A percentile compares a stretch with the other conserved stretches of the same genome.
Evolutionary conservation across 768 basidiomycete genomes (phyloP).

Genomic region (Gloeophyllum trabeum): DNA sequence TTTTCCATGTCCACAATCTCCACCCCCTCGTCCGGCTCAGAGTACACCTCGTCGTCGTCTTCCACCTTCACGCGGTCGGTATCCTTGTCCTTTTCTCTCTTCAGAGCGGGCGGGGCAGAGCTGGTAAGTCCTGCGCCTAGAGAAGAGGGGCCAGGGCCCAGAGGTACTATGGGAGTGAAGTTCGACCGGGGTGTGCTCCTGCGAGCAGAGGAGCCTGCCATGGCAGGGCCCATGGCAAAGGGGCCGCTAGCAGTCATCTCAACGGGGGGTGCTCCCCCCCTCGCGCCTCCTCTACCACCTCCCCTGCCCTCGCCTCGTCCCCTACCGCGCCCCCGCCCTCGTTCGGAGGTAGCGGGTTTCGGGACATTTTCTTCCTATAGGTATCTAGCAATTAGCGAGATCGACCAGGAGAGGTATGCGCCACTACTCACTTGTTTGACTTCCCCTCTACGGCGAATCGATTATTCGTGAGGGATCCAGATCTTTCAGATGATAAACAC

Average conservation of each 20-base stretch:
- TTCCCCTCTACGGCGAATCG: constrained; percentile 30
- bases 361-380: constrained; percentile 35
- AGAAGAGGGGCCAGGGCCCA: constrained; percentile 24
- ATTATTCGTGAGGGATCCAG: constrained; percentile 6
- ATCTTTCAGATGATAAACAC: constrained; percentile 6
- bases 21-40: constrained; percentile 80
- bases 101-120: constrained; percentile 37
- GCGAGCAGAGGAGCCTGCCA: constrained; percentile 46
- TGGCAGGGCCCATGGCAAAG: constrained; percentile 76
- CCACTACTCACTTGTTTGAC: constrained; percentile 42
- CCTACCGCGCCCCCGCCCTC: constrained; percentile 29
- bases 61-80: constrained; percentile 17
- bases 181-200: constrained; percentile 43
- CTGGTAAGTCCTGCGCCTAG: constrained; percentile 40
- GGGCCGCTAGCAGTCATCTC: constrained; percentile 85
- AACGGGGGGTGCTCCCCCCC: constrained; percentile 33
- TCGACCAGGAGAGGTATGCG: constrained; percentile 2
- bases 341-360: constrained; percentile 23
- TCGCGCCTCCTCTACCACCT: constrained; percentile 35
- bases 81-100: constrained; percentile 20
- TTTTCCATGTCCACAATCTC: constrained; percentile 81
- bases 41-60: constrained; percentile 62
- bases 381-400: not conserved
- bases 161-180: constrained; percentile 37
- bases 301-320: constrained; percentile 35